A percentile compares a stretch with the other conserved stretches of the same genome.
phyloP scores from a whole-genome alignment of 441 rosid species.

The Omphalea diandra region DNA sequence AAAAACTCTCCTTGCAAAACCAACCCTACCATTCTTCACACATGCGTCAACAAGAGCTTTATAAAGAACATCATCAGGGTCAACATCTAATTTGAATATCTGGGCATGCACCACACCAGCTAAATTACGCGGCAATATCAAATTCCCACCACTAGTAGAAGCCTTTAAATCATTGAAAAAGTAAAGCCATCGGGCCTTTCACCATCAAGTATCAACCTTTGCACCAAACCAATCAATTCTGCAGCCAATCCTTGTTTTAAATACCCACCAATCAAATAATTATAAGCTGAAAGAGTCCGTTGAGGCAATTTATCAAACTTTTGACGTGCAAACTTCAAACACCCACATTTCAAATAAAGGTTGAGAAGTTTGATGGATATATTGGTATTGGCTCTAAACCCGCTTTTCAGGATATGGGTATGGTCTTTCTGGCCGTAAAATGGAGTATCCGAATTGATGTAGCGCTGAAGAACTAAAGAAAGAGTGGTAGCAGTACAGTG shows the following conservation, averaged over 20 bases:
- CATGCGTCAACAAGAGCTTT: slow-evolving; percentile 77
- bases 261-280: slow-evolving; percentile 71
- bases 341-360: slow-evolving; percentile 50
- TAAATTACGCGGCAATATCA: slow-evolving; percentile 33
- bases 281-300: slow-evolving; percentile 71
- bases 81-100: slow-evolving; percentile 49
- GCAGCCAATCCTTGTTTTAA: slow-evolving; percentile 44
- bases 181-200: slow-evolving; percentile 74
- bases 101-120: slow-evolving; percentile 57
- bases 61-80: slow-evolving; percentile 68
- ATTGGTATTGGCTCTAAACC: slow-evolving; percentile 50
- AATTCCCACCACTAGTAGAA: slow-evolving; percentile 38
- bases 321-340: slow-evolving; percentile 55
- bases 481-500: slow-evolving; percentile 32
- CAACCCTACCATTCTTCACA: slow-evolving; percentile 60
- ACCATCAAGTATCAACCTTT: slow-evolving; percentile 46
- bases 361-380: slow-evolving; percentile 68
- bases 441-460: slow-evolving; percentile 62
- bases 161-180: slow-evolving; percentile 82
- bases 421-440: slow-evolving; percentile 61
- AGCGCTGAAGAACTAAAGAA: slow-evolving; percentile 56
- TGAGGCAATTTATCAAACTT: slow-evolving; percentile 74
- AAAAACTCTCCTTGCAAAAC: slow-evolving; percentile 65
- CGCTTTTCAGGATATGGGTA: slow-evolving; percentile 59
- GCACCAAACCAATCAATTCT: slow-evolving; percentile 42